These are phyloP conservation scores for Phaseolus coccineus DNA, from an alignment of 331 rosid genomes.

Conservation along the genomic window DNA sequence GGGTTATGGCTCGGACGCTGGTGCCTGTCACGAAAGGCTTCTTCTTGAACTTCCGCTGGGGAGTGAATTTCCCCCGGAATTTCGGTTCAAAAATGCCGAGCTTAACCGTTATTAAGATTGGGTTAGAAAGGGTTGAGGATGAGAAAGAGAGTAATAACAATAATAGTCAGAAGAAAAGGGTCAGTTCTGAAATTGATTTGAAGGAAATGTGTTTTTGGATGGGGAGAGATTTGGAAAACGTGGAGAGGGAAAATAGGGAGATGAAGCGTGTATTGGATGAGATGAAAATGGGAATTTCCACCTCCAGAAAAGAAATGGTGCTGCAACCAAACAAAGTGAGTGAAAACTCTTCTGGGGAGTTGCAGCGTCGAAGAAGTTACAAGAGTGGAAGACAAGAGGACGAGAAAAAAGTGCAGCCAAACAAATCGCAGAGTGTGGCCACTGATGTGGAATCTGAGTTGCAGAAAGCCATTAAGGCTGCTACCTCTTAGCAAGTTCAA, in stretches of 20 bases:
- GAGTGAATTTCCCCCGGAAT: constrained; percentile 62
- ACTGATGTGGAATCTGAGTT: constrained; percentile 79
- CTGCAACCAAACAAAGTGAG: constrained; percentile 10
- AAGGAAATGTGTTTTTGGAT: constrained; percentile 69
- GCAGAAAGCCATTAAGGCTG: constrained; percentile 86
- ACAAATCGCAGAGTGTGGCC: constrained; percentile 48
- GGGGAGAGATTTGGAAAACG: constrained; percentile 69
- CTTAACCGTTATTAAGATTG: constrained; percentile 73
- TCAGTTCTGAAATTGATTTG: constrained; percentile 51
- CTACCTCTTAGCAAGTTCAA: constrained; percentile 54
- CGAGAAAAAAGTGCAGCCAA: constrained; percentile 47
- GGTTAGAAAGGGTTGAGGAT: constrained; percentile 67
- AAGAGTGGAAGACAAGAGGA: constrained; percentile 62
- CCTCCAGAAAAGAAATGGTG: constrained; percentile 37
- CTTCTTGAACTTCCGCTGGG: constrained; percentile 71
- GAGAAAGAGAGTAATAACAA: constrained; percentile 34
- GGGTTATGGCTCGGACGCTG: constrained; percentile 70
- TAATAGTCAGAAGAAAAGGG: background rate
- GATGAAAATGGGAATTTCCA: constrained; percentile 54
- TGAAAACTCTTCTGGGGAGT: constrained; percentile 53
- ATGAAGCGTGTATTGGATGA: constrained; percentile 69
- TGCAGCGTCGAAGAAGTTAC: constrained; percentile 63
- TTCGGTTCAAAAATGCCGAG: constrained; percentile 59
- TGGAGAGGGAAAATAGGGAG: constrained; percentile 78
- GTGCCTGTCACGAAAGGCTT: constrained; percentile 64